Conservation (phyloP, 1,284 basidiomycete genomes). For the Chondrostereum purpureum region DNA sequence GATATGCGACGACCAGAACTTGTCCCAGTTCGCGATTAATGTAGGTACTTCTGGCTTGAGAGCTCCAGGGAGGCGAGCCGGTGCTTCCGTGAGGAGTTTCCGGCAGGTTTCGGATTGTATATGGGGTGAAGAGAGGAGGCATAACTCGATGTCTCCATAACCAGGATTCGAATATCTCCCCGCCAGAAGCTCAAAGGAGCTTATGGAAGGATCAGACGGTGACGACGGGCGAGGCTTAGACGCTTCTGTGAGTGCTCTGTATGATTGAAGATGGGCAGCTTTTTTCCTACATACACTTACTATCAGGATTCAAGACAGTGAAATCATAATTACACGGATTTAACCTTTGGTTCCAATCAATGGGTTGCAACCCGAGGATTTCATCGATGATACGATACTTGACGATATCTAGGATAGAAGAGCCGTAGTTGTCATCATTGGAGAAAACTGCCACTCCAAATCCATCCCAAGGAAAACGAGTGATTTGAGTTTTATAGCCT, state of each 20-base stretch:
- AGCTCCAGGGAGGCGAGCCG: constrained; percentile 14
- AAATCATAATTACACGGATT: not conserved
- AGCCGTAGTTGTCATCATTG: constrained; percentile 19
- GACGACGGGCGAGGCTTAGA: constrained; percentile 17
- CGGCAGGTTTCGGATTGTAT: constrained; percentile 10
- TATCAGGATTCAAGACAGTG: not conserved
- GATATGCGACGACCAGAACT: constrained; percentile 15
- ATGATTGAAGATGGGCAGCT: not conserved
- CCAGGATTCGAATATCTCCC: constrained; percentile 17
- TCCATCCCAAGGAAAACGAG: constrained; percentile 18
- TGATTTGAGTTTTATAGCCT: constrained; percentile 18
- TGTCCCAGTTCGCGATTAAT: constrained; percentile 17
- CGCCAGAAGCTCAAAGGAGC: constrained; percentile 12
- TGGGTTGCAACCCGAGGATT: constrained; percentile 13
- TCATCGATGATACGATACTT: constrained; percentile 20
- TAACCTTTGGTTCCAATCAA: constrained; percentile 21
- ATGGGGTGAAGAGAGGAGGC: constrained; percentile 12
- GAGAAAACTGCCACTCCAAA: constrained; percentile 21
- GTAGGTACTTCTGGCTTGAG: constrained; percentile 17
- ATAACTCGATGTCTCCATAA: constrained; percentile 20
- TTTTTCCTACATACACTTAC: constrained; percentile 15
- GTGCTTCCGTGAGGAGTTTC: constrained; percentile 12
- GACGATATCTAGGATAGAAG: constrained; percentile 13
- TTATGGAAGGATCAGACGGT: constrained; percentile 14
- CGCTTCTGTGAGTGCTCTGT: not conserved